Base-by-base conservation (phyloP, 148 eudicot genomes). In the Cornus controversa region DNA sequence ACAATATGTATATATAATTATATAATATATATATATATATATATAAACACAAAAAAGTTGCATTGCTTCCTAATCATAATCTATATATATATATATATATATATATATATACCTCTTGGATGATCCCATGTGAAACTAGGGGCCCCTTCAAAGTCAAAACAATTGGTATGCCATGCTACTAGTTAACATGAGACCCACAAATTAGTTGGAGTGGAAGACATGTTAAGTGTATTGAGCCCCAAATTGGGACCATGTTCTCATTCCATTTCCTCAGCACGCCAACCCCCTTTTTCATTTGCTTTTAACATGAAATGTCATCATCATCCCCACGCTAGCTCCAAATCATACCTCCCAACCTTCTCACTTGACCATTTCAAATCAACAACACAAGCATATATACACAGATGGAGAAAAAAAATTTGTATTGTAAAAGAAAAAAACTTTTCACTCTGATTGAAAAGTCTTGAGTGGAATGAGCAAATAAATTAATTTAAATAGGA, bases 221-320 rank as follows among this genome's bases (percentile, higher is more conserved):
- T 76, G 81, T 42, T 28, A 15, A 50, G 20, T 57, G 58, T 23
- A 53, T n/a, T 73, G 72, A 69, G 79, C 31, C 69, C 68, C 58
- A n/a, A 47, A 47, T 16, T 8, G 53, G 60, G 54, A 24, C 70
- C 42, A 57, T 69, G 60, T 70, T 50, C 23, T 64, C 73, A 68
- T 27, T 82, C 65, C 78, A 70, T 79, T 75, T 60, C 77, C 42
- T 67, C 45, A 62, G 87, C 87, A 84, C 80, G 87, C 83, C 81
- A 50, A 22, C 57, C 42, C 26, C 71, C 75, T 67, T 71, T 82
- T 86, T 74, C 70, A 31, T 66, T 73, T 26, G 74, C 74, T 85
- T 86, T 85, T 84, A 77, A 79, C 90, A 78, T 82, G 73, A 80
- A 80, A 79, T 40, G 58, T 84, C 63, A 85, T 90, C 86, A 90